phyloP scores from a whole-genome alignment of 257 asterid species.

The Salvia miltiorrhiza region DNA sequence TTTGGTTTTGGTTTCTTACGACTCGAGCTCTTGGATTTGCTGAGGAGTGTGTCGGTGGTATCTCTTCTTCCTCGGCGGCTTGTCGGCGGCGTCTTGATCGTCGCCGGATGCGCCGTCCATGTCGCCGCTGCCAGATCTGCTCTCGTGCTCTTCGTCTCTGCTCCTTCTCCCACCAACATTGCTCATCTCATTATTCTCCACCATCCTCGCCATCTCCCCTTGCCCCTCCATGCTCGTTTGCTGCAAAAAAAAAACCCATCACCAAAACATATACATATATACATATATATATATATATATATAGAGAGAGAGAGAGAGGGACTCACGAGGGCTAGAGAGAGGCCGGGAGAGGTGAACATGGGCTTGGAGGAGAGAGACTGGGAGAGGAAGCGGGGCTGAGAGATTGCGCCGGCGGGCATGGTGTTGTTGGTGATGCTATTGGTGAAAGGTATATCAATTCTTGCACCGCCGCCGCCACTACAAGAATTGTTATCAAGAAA shows the following conservation, averaged over 20 bases:
- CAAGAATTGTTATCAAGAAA: constrained; percentile 69
- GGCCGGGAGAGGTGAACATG: constrained; percentile 81
- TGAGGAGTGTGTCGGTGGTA: constrained; percentile 99
- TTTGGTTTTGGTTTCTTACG: too few species aligned
- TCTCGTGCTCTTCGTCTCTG: constrained; percentile 86
- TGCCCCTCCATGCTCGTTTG: constrained; percentile 82
- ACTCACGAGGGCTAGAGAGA: constrained; percentile 87
- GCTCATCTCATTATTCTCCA: constrained; percentile 41
- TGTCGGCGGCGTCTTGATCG: constrained; percentile 72
- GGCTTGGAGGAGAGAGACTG: constrained; percentile 55
- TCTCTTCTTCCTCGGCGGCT: constrained; percentile 82
- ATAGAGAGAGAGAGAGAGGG: background rate
- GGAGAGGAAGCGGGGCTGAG: constrained; percentile 48
- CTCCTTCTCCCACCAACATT: constrained; percentile 52
- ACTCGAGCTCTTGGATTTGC: constrained; percentile 94
- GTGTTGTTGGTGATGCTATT: constrained; percentile 21
- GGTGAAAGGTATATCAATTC: constrained; percentile 54
- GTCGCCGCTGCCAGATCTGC: constrained; percentile 98
- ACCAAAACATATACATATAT: background rate
- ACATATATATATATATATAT: background rate
- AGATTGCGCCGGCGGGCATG: constrained; percentile 53
- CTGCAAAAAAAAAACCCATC: constrained; percentile 26
- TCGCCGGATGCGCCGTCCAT: constrained; percentile 89
- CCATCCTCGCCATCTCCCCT: constrained; percentile 52
- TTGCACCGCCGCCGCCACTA: constrained; percentile 54